Evolutionary conservation across 139 green algal species (phyloP).

Genomic region (Chlamydomonas asymmetrica): DNA sequence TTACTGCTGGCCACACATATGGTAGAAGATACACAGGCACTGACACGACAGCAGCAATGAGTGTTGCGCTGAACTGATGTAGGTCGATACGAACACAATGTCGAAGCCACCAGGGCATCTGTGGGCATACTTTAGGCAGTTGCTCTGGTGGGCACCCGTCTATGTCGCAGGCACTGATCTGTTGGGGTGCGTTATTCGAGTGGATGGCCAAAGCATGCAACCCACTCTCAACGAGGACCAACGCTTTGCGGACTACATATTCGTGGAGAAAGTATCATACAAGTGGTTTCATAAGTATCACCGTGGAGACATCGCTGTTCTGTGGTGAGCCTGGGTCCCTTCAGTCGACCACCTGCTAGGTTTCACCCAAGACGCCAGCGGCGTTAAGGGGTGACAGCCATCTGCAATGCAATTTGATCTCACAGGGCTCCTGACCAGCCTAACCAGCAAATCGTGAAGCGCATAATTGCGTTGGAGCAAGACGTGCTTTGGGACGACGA

Average conservation of each 20-base stretch:
- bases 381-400: too few species aligned
- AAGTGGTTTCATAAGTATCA: slow-evolving; percentile 55
- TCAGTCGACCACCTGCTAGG: not conserved
- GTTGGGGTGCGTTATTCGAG: slow-evolving; percentile 32
- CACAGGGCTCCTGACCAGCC: slow-evolving; percentile 72
- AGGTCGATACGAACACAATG: too few species aligned
- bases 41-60: too few species aligned
- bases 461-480: slow-evolving; percentile 78
- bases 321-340: slow-evolving; percentile 45
- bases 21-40: too few species aligned
- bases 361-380: too few species aligned
- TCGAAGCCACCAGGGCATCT: too few species aligned
- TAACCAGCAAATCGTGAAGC: slow-evolving; percentile 69
- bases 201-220: slow-evolving; percentile 61
- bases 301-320: slow-evolving; percentile 67
- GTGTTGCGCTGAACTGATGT: too few species aligned
- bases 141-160: slow-evolving; percentile 35
- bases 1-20: too few species aligned
- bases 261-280: slow-evolving; percentile 69
- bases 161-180: slow-evolving; percentile 43
- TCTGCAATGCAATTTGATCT: too few species aligned
- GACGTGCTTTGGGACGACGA: slow-evolving; percentile 70
- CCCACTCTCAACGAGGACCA: slow-evolving; percentile 54
- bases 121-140: slow-evolving; percentile 29
- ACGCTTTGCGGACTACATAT: slow-evolving; percentile 41